A percentile compares a stretch with the other conserved stretches of the same genome.
Conservation (phyloP, 2,329 filamentous ascomycete genomes). For the Harringtonia aguacate region DNA sequence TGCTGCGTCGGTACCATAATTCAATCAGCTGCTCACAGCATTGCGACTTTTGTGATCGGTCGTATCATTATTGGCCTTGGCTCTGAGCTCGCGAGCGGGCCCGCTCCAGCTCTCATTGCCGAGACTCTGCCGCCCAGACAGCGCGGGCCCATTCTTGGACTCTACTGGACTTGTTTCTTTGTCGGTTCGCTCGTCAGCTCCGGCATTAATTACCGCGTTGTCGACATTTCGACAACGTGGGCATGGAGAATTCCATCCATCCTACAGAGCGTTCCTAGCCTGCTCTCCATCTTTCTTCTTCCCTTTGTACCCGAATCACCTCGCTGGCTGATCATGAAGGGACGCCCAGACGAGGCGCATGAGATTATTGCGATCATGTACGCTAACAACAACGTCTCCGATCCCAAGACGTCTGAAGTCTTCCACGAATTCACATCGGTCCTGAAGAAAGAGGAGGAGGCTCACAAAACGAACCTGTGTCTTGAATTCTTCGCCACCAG, state of each 20-base stretch:
- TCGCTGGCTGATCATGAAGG: constrained; percentile 32
- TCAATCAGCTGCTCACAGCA: constrained; percentile 14
- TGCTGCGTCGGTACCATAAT: constrained; percentile 13
- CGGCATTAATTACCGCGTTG: constrained; percentile 26
- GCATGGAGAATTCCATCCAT: constrained; percentile 14
- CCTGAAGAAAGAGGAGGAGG: constrained; percentile 30
- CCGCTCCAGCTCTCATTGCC: constrained; percentile 4
- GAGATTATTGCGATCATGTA: constrained; percentile 30
- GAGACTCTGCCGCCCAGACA: constrained; percentile 5
- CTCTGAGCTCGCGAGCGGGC: constrained; percentile 18
- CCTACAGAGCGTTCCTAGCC: constrained; percentile 12
- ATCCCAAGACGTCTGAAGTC: constrained; percentile 25
- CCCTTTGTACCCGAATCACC: constrained; percentile 29
- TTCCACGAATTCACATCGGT: constrained; percentile 38
- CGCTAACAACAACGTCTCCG: constrained; percentile 27
- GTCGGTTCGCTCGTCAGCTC: constrained; percentile 33
- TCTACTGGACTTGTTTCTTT: constrained; percentile 28
- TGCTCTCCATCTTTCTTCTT: constrained; percentile 11
- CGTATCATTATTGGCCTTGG: constrained; percentile 25
- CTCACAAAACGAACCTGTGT: constrained; percentile 23
- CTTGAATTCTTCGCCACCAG: too few relatives aligned
- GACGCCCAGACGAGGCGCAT: constrained; percentile 28
- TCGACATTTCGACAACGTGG: constrained; percentile 14
- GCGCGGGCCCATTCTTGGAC: constrained; percentile 26
- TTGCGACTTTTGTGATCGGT: constrained; percentile 16